phyloP scores from a whole-genome alignment of 768 basidiomycete genomes.

The Floccularia luteovirens region DNA sequence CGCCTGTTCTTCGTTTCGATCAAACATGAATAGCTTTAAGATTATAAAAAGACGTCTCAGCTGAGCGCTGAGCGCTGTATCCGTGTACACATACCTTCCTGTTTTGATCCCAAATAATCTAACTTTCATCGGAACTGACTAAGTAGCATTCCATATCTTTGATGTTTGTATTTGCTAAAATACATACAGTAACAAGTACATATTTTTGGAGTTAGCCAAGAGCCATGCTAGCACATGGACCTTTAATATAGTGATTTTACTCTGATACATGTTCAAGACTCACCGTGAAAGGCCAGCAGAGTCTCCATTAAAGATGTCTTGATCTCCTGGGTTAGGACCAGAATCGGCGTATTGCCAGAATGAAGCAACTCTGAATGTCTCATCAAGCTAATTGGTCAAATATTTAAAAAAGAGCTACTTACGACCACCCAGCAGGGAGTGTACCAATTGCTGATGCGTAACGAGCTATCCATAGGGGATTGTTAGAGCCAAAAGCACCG shows the following conservation, averaged over 20 bases:
- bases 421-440: constrained; percentile 54
- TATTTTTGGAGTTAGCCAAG: too few species aligned
- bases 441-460: constrained; percentile 41
- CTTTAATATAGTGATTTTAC: background rate
- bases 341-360: constrained; percentile 58
- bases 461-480: constrained; percentile 56
- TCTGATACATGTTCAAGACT: background rate
- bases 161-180: too few species aligned
- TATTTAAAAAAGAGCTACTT: constrained; percentile 7
- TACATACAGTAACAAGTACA: too few species aligned
- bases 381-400: background rate
- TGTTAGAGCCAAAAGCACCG: constrained; percentile 43
- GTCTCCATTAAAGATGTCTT: constrained; percentile 48
- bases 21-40: too few species aligned
- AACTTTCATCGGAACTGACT: too few species aligned
- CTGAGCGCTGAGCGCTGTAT: too few species aligned
- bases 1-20: too few species aligned
- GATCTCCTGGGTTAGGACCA: constrained; percentile 47
- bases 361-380: constrained; percentile 29
- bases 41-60: too few species aligned
- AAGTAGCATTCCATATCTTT: too few species aligned
- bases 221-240: too few species aligned
- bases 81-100: too few species aligned
- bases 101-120: too few species aligned
- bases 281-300: constrained; percentile 31